Base-by-base conservation (phyloP, 176 grass and related monocot species). In the Eremochloa ophiuroides region DNA sequence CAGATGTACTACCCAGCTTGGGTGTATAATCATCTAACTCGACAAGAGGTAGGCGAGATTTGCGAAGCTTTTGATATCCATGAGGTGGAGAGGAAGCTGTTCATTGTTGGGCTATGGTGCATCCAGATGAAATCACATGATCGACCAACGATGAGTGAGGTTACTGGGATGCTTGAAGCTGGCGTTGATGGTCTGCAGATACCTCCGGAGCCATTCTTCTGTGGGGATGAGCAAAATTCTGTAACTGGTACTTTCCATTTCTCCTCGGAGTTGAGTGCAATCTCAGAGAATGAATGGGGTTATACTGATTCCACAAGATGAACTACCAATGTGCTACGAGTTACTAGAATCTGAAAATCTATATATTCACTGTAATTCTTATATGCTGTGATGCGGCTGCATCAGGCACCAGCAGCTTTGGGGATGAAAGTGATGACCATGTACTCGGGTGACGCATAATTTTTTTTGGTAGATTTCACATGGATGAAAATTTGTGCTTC, bases 31-130 rank as follows among this genome's bases (percentile, higher is more conserved):
- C 44, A 9, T 8, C 64, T 91, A 33, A 47, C 30, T 43, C 29
- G 14, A 2, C 18, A 44, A 39, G 63, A 73, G 5, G n/a, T 76
- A 0, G 5, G 14, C 5, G 23, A 83, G 53, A 85, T 84, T 7
- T 37, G 16, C 13, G n/a, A 78, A 3, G 23, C 15, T 16, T 39
- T 38, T 26, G 73, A 82, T n/a, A 79, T 92, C 2, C 66, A 74
- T 58, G 86, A 76, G 39, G 17, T 88, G 41, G 90, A 92, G 78
- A 93, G 26, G 70, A 89, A 84, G 70, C 15, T 93, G 18, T 86
- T 70, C 27, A 60, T 83, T 5, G 11, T 85, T 9, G 91, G 84
- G 5, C 22, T 93, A 11, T 84, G 80, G 80, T 89, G 91, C 87
- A 87, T 93, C 16, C 91, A 93, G 37, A 87, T 93, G 39, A 89